Evolutionary conservation across 768 basidiomycete genomes (phyloP), one percentile per base, ranked within the genome.

Genomic region (Phanerochaete carnosa): DNA sequence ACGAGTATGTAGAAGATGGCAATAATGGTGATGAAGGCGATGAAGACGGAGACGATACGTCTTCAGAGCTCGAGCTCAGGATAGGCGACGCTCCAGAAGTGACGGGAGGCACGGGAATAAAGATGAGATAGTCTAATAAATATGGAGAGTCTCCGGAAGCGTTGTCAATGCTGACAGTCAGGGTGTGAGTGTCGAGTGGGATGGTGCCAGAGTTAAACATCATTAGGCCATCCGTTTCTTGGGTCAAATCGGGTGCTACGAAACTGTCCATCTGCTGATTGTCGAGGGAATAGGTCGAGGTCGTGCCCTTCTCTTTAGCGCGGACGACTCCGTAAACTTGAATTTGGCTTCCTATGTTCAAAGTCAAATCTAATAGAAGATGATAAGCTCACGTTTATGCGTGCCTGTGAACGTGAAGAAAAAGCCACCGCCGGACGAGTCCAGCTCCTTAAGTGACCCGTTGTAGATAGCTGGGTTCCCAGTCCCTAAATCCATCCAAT

Each of bases 71-170:
- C 5, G 58, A 61, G 13, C 55, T 25, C 4, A 32, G 22, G 8
- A 25, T 32, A 15, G 60, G 25, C 11, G 26, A 16, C 26, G 57
- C 39, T 11, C 47, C 33, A 19, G 59, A 35, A 13, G 60, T 45
- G 3, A 30, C 11, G 3, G 62, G 26, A 1, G 57, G 29, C 9
- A 62, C 57, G 11, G 65, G 58, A 1, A 52, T 47, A 32, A 66
- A 65, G 28, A 58, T 28, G 39, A 69, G 57, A 52, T 64, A 69
- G 52, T 65, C 64, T 33, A 69, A 55, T 26, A 64, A 57, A 54
- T 53, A 69, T 15, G 63, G 59, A 19, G 51, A 59, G 11, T 55
- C 65, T 3, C 39, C 55, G 7, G 64, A 63, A 26, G 62, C 66
- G 54, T 58, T 57, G 26, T 65, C 66, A 28, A 65, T 62, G 32